Conservation (phyloP, 164 flowering plant genomes). For the Vitis labrusca region DNA sequence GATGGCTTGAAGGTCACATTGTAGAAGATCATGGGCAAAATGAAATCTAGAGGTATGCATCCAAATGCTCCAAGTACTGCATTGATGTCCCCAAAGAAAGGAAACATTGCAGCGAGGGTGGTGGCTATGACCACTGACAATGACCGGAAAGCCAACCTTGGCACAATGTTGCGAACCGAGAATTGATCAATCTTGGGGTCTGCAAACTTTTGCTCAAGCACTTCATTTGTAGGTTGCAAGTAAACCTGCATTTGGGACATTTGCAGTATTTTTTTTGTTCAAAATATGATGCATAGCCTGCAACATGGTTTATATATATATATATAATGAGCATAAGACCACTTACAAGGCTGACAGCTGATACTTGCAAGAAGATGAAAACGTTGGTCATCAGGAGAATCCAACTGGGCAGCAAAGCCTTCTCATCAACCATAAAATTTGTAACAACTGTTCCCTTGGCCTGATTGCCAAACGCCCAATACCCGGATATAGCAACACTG, state of each 20-base stretch:
- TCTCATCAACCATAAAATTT: slow-evolving; percentile 20
- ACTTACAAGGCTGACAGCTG: slow-evolving; percentile 48
- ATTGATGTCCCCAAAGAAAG: slow-evolving; percentile 57
- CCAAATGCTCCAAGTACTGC: slow-evolving; percentile 57
- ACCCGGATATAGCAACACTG: slow-evolving; percentile 35
- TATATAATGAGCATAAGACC: background rate
- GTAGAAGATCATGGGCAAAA: slow-evolving; percentile 45
- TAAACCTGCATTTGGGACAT: slow-evolving; percentile 30
- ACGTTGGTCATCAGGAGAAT: slow-evolving; percentile 39
- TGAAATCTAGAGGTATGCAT: slow-evolving; percentile 51
- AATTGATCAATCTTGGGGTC: slow-evolving; percentile 43
- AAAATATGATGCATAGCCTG: no score
- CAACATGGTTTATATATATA: no score
- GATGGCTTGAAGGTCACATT: slow-evolving; percentile 53
- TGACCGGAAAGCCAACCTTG: slow-evolving; percentile 37
- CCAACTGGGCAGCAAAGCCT: slow-evolving; percentile 44
- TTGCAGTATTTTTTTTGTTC: no score
- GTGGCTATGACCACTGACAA: slow-evolving; percentile 39
- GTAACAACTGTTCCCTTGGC: slow-evolving; percentile 24
- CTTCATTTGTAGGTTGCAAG: slow-evolving; percentile 59
- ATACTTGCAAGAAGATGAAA: slow-evolving; percentile 38
- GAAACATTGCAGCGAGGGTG: slow-evolving; percentile 44
- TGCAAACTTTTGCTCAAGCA: slow-evolving; percentile 34
- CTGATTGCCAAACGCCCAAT: slow-evolving; percentile 39
- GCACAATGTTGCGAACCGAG: slow-evolving; percentile 37